Evolutionary conservation across 2,329 filamentous ascomycete species (phyloP).

Genomic region (Neofusicoccum sp.): DNA sequence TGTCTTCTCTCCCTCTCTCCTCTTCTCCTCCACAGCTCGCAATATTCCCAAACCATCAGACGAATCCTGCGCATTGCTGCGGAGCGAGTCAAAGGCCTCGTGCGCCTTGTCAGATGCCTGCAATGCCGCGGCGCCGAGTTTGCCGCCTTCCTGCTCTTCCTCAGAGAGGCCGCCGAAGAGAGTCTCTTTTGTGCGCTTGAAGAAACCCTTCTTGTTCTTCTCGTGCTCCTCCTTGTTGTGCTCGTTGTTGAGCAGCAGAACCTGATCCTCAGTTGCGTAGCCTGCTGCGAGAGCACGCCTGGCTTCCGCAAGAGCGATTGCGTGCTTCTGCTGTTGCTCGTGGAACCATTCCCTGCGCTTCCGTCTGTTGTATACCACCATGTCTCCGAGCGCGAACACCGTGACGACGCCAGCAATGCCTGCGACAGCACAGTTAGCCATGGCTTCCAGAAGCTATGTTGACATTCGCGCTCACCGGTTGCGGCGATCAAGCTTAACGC

Average conservation of each 20-base stretch:
- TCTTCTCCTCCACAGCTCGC: constrained; percentile 33
- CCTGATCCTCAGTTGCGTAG: constrained; percentile 49
- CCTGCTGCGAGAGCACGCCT: constrained; percentile 43
- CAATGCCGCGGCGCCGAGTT: constrained; percentile 25
- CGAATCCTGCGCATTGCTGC: constrained; percentile 2
- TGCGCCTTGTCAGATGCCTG: constrained; percentile 2
- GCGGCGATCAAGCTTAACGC: constrained; percentile 60
- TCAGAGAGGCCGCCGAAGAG: constrained; percentile 33
- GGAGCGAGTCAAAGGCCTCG: constrained; percentile 15
- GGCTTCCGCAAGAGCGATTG: constrained; percentile 44
- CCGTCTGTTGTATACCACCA: constrained; percentile 66
- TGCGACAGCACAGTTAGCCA: constrained; percentile 25
- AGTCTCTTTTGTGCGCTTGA: constrained; percentile 32
- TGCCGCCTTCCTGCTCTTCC: constrained; percentile 39
- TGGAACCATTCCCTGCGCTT: constrained; percentile 62
- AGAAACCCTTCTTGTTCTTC: constrained; percentile 35
- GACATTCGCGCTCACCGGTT: constrained; percentile 48
- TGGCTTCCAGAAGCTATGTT: not conserved
- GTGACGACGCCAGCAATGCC: constrained; percentile 61
- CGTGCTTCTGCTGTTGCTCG: constrained; percentile 48
- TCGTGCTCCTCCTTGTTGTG: constrained; percentile 62
- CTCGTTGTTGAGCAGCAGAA: constrained; percentile 56
- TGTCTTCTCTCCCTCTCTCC: constrained; percentile 28
- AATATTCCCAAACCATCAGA: constrained; percentile 27
- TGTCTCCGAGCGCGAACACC: constrained; percentile 63